phyloP scores from a whole-genome alignment of 2,329 filamentous ascomycete species.

The Pyrenochaeta sp. region DNA sequence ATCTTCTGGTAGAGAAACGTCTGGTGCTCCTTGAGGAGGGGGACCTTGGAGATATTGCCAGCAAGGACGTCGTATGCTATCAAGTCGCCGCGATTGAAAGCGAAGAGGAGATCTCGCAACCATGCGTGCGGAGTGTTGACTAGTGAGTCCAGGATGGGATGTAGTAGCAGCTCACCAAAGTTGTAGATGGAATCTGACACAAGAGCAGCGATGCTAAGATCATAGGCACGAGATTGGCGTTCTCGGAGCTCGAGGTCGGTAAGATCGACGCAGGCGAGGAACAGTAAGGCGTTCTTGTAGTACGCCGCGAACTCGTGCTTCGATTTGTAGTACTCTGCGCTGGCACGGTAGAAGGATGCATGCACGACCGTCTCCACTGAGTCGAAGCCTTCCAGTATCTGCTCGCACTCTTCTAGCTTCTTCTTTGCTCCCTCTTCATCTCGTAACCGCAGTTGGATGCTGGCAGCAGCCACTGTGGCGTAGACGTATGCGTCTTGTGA shows the following conservation, averaged over 20 bases:
- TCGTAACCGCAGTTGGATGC: constrained; percentile 81
- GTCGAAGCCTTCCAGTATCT: constrained; percentile 89
- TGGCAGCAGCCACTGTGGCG: constrained; percentile 87
- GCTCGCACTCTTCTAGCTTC: constrained; percentile 86
- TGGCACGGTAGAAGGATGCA: constrained; percentile 94
- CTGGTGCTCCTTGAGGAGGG: constrained; percentile 79
- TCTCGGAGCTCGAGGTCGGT: constrained; percentile 76
- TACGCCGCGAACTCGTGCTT: constrained; percentile 95
- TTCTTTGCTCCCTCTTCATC: constrained; percentile 84
- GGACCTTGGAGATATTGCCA: constrained; percentile 80
- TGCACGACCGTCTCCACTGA: constrained; percentile 95
- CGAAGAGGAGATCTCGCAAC: constrained; percentile 94
- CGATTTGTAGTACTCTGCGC: constrained; percentile 91
- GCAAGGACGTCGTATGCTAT: constrained; percentile 84
- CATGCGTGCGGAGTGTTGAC: constrained; percentile 78
- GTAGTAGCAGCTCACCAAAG: constrained; percentile 97
- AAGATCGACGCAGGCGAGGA: constrained; percentile 94
- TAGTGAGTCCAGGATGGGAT: constrained; percentile 91
- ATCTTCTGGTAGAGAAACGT: constrained; percentile 96
- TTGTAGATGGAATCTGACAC: constrained; percentile 98
- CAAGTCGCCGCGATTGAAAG: constrained; percentile 95
- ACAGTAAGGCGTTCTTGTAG: constrained; percentile 97
- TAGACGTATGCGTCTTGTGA: constrained; percentile 97
- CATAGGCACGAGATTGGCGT: constrained; percentile 84
- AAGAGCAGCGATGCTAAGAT: constrained; percentile 89